These are phyloP conservation scores for Phytophthora podocarpi DNA, from an alignment of 352 stramenopile genomes.

Conservation along the genomic window DNA sequence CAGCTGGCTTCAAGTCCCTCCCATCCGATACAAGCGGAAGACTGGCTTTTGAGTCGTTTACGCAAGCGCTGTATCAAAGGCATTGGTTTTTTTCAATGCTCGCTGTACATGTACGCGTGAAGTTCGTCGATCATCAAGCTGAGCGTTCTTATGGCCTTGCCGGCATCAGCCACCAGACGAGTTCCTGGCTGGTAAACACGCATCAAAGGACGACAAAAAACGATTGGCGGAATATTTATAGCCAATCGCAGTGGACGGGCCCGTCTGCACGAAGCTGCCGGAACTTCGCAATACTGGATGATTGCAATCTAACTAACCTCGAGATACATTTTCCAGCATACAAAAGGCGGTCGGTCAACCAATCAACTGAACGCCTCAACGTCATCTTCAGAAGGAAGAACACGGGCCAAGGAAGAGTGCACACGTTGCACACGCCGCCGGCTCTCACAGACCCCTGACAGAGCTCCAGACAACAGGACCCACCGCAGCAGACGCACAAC, in stretches of 20 bases:
- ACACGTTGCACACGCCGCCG: constrained; percentile 17
- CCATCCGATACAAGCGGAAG: constrained; percentile 5
- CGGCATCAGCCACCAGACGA: too few species aligned
- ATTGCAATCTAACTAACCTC: constrained; percentile 12
- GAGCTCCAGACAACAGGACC: neutral
- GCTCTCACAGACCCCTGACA: neutral
- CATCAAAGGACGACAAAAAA: neutral
- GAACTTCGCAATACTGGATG: constrained; percentile 19
- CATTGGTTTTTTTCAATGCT: too few species aligned
- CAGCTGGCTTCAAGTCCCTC: constrained; percentile 7
- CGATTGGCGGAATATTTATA: constrained; percentile 26
- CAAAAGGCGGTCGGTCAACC: constrained; percentile 39
- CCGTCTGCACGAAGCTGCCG: constrained; percentile 11
- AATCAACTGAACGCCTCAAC: constrained; percentile 33
- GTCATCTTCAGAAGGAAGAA: constrained; percentile 32
- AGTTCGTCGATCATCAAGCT: too few species aligned
- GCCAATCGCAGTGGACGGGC: constrained; percentile 5
- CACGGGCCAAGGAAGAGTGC: constrained; percentile 22
- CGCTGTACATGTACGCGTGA: too few species aligned
- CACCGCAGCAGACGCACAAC: constrained; percentile 8
- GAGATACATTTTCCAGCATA: constrained; percentile 21
- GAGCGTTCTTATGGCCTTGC: constrained; percentile 1
- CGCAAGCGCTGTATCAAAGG: too few species aligned
- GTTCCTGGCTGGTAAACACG: constrained; percentile 15
- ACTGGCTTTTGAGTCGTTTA: neutral